Percentiles rank a stretch among this genome's conserved stretches.
These are phyloP conservation scores for Jaapia argillacea DNA, from an alignment of 768 basidiomycete species.

Conservation along the genomic window DNA sequence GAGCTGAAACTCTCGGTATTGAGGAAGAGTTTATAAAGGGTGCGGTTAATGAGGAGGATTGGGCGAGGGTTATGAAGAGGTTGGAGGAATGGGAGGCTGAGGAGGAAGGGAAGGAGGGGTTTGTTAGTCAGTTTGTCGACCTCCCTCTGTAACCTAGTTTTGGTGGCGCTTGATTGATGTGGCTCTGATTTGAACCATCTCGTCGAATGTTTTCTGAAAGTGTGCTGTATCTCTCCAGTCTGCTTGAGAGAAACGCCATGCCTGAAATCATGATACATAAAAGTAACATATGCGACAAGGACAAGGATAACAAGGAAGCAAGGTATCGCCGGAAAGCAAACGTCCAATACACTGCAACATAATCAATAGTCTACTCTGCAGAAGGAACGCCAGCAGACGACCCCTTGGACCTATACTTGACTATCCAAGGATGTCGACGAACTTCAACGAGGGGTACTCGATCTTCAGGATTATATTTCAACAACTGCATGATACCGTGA, in stretches of 20 bases:
- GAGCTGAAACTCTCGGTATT: slow-evolving; percentile 30
- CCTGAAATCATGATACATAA: no score
- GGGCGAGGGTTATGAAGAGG: slow-evolving; percentile 37
- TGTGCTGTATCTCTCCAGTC: no score
- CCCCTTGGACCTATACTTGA: slow-evolving; percentile 54
- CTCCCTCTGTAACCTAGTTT: background rate
- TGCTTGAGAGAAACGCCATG: no score
- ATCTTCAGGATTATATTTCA: slow-evolving; percentile 43
- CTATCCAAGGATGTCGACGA: slow-evolving; percentile 45
- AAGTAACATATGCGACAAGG: no score
- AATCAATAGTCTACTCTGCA: no score
- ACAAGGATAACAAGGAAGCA: no score
- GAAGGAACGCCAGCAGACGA: no score
- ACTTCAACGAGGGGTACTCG: slow-evolving; percentile 35
- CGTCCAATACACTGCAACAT: no score
- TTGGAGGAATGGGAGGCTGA: slow-evolving; percentile 38
- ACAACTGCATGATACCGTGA: slow-evolving; percentile 42
- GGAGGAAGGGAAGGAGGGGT: slow-evolving; percentile 34
- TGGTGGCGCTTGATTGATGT: background rate
- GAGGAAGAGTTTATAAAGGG: slow-evolving; percentile 34
- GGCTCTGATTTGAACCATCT: background rate
- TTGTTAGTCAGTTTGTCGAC: background rate
- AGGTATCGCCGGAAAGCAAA: no score
- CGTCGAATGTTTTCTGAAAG: no score
- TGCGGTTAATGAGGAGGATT: slow-evolving; percentile 40